Evolutionary conservation across 495 filamentous ascomycete genomes (phyloP).

Genomic region (Xylaria scruposa): DNA sequence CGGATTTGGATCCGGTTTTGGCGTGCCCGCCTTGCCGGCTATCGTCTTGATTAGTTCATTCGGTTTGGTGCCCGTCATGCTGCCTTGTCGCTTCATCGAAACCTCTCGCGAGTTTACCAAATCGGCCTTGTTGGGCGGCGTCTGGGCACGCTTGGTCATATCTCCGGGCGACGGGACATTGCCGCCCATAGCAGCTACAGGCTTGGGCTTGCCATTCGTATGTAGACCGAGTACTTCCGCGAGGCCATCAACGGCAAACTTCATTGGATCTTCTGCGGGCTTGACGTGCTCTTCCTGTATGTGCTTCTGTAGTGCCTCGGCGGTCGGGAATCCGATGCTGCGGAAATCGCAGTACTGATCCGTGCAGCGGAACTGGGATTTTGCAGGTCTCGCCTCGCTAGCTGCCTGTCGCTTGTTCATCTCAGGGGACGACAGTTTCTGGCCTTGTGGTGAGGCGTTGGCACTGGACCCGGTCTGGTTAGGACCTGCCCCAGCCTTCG

Average conservation of each 20-base stretch:
- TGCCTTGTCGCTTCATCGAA: slow-evolving; percentile 54
- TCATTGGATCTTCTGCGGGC: slow-evolving; percentile 59
- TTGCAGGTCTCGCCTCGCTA: slow-evolving; percentile 42
- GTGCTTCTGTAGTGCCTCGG: slow-evolving; percentile 60
- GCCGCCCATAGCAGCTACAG: slow-evolving; percentile 21
- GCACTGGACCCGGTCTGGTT: slow-evolving; percentile 36
- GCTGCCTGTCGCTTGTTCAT: slow-evolving; percentile 49
- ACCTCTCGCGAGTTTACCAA: slow-evolving; percentile 55
- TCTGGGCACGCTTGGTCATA: slow-evolving; percentile 53
- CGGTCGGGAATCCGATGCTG: slow-evolving; percentile 57
- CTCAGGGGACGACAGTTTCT: slow-evolving; percentile 55
- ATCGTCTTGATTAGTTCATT: slow-evolving; percentile 34
- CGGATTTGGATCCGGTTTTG: slow-evolving; percentile 33
- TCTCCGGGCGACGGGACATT: slow-evolving; percentile 35
- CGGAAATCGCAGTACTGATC: slow-evolving; percentile 54
- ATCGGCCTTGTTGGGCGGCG: slow-evolving; percentile 46
- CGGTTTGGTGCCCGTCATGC: slow-evolving; percentile 42
- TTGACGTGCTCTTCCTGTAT: slow-evolving; percentile 60
- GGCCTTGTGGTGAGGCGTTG: slow-evolving; percentile 55
- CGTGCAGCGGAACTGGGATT: slow-evolving; percentile 50
- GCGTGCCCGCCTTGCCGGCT: slow-evolving; percentile 35
- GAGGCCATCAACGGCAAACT: slow-evolving; percentile 55
- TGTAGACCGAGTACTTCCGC: slow-evolving; percentile 54
- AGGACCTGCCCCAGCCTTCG: slow-evolving; percentile 46
- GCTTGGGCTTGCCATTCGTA: slow-evolving; percentile 49